Evolutionary conservation across 345 rosid genomes (phyloP), one percentile per base, ranked within the genome.

Genomic region (Gossypium rotundifolium): DNA sequence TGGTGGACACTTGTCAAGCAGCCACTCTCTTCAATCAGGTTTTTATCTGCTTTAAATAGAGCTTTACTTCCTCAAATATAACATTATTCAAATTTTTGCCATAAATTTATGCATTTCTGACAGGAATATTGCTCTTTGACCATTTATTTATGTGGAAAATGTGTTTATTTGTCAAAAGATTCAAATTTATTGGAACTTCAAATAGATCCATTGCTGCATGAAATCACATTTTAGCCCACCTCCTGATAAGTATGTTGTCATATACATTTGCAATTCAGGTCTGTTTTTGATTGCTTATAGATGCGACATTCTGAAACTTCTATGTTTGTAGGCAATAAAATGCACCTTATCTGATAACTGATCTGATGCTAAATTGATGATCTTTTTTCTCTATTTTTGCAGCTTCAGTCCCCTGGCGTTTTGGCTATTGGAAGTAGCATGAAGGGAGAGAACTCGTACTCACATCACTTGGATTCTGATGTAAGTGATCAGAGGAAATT

Each of bases 1-100:
- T 95, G 98, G 98, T 93, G 84, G 99, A 95, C 79, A 95, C 98
- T 77, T 95, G 99, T 81, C 99, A 95, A 89, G 99, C 98, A 66
- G 91, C 98, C 71, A 95, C 99, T 79, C 97, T 95, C 75, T 95
- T 93, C 79, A 85, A 88, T 77, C 98, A 95, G 96, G 99, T 94
- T 59, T 70, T 67, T 76, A 64, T 78, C 76, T 57, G 71, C 38
- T 33, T 74, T 11, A 12, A 22, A 45, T 40, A 16, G 12, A n/a
- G 27, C 18, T 64, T 58, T 70, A 17, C 23, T 27, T 68, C 9
- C 51, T 42, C 58, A 68, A 49, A 68, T 48, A 29, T 70, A 27
- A 51, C 25, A 46, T 3, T 27, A n/a, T 53, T 49, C 29, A 4
- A 12, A 14, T 2, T 17, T 45, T 52, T 16, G 5, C 71, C 11